These are phyloP conservation scores for Goffeauzyma gilvescens DNA, from an alignment of 768 basidiomycete genomes.

Conservation along the genomic window DNA sequence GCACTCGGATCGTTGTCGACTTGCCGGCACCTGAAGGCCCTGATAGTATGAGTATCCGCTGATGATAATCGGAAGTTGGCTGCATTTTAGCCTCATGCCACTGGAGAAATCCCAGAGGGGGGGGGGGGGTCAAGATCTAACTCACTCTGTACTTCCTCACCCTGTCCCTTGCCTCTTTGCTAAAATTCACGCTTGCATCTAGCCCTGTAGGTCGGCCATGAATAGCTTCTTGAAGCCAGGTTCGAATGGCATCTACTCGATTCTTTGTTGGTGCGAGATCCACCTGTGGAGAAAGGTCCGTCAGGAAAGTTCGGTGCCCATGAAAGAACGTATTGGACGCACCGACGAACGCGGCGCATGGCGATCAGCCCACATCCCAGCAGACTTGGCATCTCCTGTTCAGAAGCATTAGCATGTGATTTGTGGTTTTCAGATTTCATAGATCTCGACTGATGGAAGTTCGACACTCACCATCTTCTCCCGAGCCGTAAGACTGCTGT, in stretches of 20 bases:
- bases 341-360: too few species aligned
- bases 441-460: too few species aligned
- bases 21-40: constrained; percentile 84
- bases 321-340: too few species aligned
- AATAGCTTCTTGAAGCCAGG: constrained; percentile 27
- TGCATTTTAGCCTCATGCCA: background rate
- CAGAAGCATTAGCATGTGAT: too few species aligned
- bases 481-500: too few species aligned
- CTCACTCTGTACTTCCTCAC: constrained; percentile 28
- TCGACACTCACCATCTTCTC: too few species aligned
- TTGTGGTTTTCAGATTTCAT: too few species aligned
- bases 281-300: too few species aligned
- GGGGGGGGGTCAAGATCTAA: background rate
- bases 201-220: constrained; percentile 15
- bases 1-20: constrained; percentile 60
- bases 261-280: constrained; percentile 29
- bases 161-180: constrained; percentile 14
- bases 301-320: too few species aligned
- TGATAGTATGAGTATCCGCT: constrained; percentile 69
- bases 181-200: constrained; percentile 1
- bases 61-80: background rate
- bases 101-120: background rate
- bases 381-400: too few species aligned
- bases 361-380: too few species aligned
- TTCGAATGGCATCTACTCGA: constrained; percentile 18